Evolutionary conservation across 2,329 filamentous ascomycete genomes (phyloP).

Genomic region (Chrysosphaeria jannelii): DNA sequence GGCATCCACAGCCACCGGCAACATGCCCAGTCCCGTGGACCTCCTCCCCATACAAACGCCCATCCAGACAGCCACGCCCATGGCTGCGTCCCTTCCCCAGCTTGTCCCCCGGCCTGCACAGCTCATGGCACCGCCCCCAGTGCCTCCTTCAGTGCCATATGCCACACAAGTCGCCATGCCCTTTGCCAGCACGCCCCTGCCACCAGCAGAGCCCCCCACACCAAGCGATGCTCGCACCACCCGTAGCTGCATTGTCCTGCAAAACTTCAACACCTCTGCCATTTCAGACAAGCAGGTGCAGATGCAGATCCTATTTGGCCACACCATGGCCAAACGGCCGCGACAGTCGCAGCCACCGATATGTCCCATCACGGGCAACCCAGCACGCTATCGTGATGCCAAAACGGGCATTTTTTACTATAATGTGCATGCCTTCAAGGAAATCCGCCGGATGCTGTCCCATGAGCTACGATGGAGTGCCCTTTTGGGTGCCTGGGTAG

Average conservation of each 20-base stretch:
- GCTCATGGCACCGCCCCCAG: too few relatives aligned
- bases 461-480: conserved; percentile 62
- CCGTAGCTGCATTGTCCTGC: conserved; percentile 25
- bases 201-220: neutral
- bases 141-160: too few relatives aligned
- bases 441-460: conserved; percentile 42
- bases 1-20: too few relatives aligned
- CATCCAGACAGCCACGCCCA: too few relatives aligned
- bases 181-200: neutral
- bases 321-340: conserved; percentile 24
- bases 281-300: conserved; percentile 25
- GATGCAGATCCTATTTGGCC: conserved; percentile 25
- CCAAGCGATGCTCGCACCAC: conserved; percentile 19
- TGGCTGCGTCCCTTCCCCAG: too few relatives aligned
- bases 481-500: conserved; percentile 59
- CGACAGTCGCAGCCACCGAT: conserved; percentile 21
- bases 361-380: conserved; percentile 59
- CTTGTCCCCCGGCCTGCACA: too few relatives aligned
- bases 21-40: too few relatives aligned
- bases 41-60: too few relatives aligned
- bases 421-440: conserved; percentile 50
- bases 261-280: conserved; percentile 25
- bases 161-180: too few relatives aligned
- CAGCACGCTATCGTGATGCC: conserved; percentile 62
- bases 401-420: conserved; percentile 56